Evolutionary conservation across 192 early-diverging fungal genomes (phyloP).

Genomic region (Coemansia sp.): DNA sequence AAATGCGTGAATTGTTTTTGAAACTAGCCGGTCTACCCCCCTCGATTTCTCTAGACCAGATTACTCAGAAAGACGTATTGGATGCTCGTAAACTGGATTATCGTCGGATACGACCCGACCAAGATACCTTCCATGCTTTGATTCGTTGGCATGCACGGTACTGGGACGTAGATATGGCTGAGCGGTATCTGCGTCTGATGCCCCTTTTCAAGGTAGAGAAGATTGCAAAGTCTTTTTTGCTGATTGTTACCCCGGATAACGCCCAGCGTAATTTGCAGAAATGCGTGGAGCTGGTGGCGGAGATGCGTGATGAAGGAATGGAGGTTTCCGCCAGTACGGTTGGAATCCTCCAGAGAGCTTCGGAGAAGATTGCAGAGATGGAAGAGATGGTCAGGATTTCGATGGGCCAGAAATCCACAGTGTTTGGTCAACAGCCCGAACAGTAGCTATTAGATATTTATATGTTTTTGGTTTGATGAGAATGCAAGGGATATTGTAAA

Average conservation of each 20-base stretch:
- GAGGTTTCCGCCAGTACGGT: no score
- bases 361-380: slow-evolving; percentile 19
- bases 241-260: background rate
- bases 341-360: background rate
- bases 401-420: slow-evolving; percentile 7
- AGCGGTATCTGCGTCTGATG: background rate
- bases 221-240: background rate
- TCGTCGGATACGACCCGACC: background rate
- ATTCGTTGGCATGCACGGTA: slow-evolving; percentile 46
- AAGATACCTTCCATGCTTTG: slow-evolving; percentile 32
- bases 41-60: background rate
- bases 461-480: no score
- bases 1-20: slow-evolving; percentile 31
- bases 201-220: no score
- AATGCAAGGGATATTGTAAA: no score
- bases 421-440: background rate
- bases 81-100: background rate
- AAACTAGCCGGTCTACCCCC: background rate
- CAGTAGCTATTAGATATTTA: no score
- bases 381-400: slow-evolving; percentile 22
- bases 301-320: no score
- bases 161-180: slow-evolving; percentile 32
- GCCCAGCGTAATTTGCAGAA: no score
- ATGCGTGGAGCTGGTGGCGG: no score
- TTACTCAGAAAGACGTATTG: background rate